Conservation (phyloP, 2,329 filamentous ascomycete species). For the Xylaria sp. region DNA sequence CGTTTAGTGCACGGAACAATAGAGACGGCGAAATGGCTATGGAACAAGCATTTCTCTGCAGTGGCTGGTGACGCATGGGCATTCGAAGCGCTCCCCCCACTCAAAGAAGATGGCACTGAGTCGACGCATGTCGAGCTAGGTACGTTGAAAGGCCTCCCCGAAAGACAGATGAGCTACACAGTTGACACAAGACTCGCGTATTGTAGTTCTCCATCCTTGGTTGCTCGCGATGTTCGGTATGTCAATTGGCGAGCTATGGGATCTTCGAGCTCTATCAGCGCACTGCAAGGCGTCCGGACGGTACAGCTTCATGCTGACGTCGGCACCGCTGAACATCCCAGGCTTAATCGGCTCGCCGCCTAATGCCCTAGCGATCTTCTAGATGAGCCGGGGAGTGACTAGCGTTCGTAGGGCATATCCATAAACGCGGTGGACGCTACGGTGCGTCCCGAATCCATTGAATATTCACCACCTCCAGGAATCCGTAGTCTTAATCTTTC, state of each 20-base stretch:
- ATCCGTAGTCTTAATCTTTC: too few species aligned
- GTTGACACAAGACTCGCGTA: constrained; percentile 12
- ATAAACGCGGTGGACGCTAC: too few species aligned
- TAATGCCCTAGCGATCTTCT: constrained; percentile 60
- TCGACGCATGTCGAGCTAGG: constrained; percentile 51
- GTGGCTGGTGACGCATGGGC: constrained; percentile 71
- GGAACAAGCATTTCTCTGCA: constrained; percentile 74
- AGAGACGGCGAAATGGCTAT: constrained; percentile 71
- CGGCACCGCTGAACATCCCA: constrained; percentile 66
- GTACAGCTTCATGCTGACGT: constrained; percentile 71
- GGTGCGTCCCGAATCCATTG: too few species aligned
- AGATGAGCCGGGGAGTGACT: neutral
- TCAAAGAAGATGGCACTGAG: constrained; percentile 53
- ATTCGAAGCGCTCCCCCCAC: constrained; percentile 71
- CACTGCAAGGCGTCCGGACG: constrained; percentile 62
- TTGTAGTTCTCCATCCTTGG: constrained; percentile 57
- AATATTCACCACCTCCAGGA: too few species aligned
- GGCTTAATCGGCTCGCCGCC: constrained; percentile 61
- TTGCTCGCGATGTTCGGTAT: constrained; percentile 63
- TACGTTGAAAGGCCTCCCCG: constrained; percentile 43
- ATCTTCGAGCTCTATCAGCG: constrained; percentile 62
- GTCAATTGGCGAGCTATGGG: constrained; percentile 65
- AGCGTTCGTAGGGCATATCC: neutral
- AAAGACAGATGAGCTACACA: neutral
- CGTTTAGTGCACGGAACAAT: constrained; percentile 55